Base-by-base conservation (phyloP, 2,329 filamentous ascomycete species). In the Pseudocercospora musae region DNA sequence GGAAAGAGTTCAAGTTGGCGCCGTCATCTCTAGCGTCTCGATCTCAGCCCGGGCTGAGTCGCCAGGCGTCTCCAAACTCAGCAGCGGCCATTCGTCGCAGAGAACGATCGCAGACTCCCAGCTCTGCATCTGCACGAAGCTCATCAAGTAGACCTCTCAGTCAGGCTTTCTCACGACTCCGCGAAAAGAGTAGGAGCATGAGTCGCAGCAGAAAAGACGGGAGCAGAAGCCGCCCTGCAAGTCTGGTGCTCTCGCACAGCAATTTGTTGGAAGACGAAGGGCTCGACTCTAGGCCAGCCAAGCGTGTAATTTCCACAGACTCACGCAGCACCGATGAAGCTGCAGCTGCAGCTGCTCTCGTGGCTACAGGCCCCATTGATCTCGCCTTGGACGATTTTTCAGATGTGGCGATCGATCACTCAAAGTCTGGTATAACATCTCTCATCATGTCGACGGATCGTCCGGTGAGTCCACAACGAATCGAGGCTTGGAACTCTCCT, bases 401-500 rank as follows among this genome's bases (percentile, higher is more conserved):
- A n/a, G 62, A 68, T 56, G 56, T 65, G 15, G 62, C 64, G 5
- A 60, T 66, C 9, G 29, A 57, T 25, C 31, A 64, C 11, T 55
- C 46, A 1, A 52, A 44, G 42, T 54, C 59, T 40, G 52, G 52
- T 18, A 20, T 54, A 8, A 18, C 27, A 40, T 54, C 52, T 40
- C 52, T 29, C 5, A 52, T 52, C 20, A 52, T 52, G 48, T 7
- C 48, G 1, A 52, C 31, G 21, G n/a, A 25, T 18, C 40, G n/a
- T 25, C 52, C 52, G 25, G 20, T 13, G 18, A 54, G 49, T 50
- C 62, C 62, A 10, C 55, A 58, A 33, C 53, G 69, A 20, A 58
- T 62, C 20, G 69, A 71, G 54, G 62, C 68, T 10, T 71, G 69
- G 68, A 68, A 71, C 57, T 62, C 63, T 21, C 67, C 69, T 23